These are phyloP conservation scores for Rusavskia elegans DNA, from an alignment of 495 filamentous ascomycete genomes.

Conservation along the genomic window DNA sequence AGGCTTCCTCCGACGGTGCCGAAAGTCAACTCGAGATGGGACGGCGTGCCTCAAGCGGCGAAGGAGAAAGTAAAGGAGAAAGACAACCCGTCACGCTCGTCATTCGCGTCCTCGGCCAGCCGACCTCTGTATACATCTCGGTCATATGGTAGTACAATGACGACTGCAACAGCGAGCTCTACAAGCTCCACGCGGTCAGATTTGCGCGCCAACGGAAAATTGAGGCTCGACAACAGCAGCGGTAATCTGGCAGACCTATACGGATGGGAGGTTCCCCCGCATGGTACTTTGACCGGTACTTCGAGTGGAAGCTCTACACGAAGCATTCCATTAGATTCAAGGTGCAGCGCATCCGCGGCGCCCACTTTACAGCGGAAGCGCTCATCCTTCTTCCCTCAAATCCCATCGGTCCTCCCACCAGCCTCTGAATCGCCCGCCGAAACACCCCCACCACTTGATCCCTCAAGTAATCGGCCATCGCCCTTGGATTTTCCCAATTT, in stretches of 20 bases:
- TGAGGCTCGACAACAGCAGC: constrained; percentile 2
- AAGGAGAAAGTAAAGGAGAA: constrained; percentile 17
- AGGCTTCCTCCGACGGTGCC: constrained; percentile 28
- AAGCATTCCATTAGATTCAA: background rate
- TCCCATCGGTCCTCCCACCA: background rate
- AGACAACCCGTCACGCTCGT: constrained; percentile 14
- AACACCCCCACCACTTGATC: background rate
- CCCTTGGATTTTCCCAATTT: background rate
- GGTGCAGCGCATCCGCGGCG: background rate
- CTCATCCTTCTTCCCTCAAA: background rate
- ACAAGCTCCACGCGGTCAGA: background rate
- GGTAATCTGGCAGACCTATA: constrained; percentile 7
- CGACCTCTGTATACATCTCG: background rate
- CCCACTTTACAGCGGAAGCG: background rate
- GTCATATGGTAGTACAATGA: background rate
- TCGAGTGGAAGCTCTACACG: background rate
- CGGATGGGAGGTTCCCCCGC: constrained; percentile 7
- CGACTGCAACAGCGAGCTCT: background rate
- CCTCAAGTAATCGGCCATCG: background rate
- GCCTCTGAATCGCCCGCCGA: background rate
- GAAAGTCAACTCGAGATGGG: constrained; percentile 33
- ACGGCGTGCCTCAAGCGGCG: constrained; percentile 24
- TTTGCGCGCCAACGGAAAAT: background rate
- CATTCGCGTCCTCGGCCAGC: background rate
- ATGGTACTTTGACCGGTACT: background rate